Evolutionary conservation across 2,329 filamentous ascomycete species (phyloP).

Genomic region (Claviceps africana): DNA sequence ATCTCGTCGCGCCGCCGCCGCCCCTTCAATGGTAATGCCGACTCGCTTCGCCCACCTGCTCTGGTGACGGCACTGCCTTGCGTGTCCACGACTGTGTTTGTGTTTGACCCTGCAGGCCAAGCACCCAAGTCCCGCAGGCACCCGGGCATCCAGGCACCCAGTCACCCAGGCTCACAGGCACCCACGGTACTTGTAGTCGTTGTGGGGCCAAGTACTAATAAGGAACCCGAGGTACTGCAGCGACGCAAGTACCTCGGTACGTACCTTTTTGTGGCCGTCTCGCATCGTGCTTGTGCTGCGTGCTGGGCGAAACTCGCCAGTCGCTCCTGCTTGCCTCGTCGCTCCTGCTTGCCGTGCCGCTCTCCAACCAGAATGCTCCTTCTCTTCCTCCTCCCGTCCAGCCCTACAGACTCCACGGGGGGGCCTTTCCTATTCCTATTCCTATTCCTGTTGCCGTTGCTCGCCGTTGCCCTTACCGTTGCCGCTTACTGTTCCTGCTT

Average conservation of each 20-base stretch:
- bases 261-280: slow-evolving; percentile 2
- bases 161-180: neutral
- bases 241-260: neutral
- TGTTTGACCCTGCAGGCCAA: slow-evolving; percentile 2
- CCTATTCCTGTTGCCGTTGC: too few species aligned
- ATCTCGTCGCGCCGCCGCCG: too few species aligned
- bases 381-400: neutral
- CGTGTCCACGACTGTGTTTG: neutral
- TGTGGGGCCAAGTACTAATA: too few species aligned
- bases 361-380: neutral
- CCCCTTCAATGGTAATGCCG: too few species aligned
- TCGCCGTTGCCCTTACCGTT: too few species aligned
- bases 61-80: too few species aligned
- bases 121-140: neutral
- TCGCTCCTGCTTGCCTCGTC: slow-evolving; percentile 3
- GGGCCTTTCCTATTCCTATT: too few species aligned
- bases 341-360: slow-evolving; percentile 2
- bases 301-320: slow-evolving; percentile 1
- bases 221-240: neutral
- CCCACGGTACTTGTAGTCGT: neutral
- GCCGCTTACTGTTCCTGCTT: too few species aligned
- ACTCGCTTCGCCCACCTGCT: slow-evolving; percentile 6
- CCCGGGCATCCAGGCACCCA: neutral
- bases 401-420: neutral
- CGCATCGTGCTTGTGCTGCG: slow-evolving; percentile 4